These are phyloP conservation scores for Crithidia sp. DNA, from an alignment of 208 protist genomes.

Conservation along the genomic window DNA sequence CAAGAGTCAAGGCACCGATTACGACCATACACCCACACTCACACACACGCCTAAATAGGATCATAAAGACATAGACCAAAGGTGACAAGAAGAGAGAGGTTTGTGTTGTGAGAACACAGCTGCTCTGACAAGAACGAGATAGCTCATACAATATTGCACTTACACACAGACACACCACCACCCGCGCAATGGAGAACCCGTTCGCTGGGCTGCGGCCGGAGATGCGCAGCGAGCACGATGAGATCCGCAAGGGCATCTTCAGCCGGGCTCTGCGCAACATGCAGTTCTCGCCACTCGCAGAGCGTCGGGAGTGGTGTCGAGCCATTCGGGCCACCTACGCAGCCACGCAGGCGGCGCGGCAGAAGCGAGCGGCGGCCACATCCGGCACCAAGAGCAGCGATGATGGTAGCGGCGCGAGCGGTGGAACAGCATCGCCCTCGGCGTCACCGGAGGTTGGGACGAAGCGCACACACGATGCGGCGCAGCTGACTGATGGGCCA, in stretches of 20 bases:
- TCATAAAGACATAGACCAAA: not conserved
- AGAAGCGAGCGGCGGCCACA: conserved; percentile 1
- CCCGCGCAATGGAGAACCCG: conserved; percentile 46
- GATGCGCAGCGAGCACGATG: conserved; percentile 83
- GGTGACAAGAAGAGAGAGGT: not conserved
- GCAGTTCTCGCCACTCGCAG: conserved; percentile 36
- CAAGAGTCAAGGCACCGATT: too few relatives aligned
- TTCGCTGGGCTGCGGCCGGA: conserved; percentile 64
- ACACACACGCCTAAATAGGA: not conserved
- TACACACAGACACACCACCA: too few relatives aligned
- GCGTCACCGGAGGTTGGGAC: conserved; percentile 10
- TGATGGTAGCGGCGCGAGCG: not conserved
- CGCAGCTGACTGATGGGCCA: not conserved
- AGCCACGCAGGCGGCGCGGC: conserved; percentile 8
- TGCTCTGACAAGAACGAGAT: too few relatives aligned
- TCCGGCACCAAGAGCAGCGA: too few relatives aligned
- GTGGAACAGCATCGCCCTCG: not conserved
- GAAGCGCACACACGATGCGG: conserved; percentile 7
- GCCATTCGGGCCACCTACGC: conserved; percentile 48
- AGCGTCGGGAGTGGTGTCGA: conserved; percentile 61
- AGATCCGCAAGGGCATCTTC: conserved; percentile 90
- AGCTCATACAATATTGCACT: too few relatives aligned
- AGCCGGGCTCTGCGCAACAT: conserved; percentile 62
- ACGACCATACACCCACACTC: not conserved
- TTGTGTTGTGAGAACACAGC: too few relatives aligned